Percentiles rank a stretch among this genome's conserved stretches.
Conservation (phyloP, 2,329 filamentous ascomycete species). For the Triangularia verruculosa region DNA sequence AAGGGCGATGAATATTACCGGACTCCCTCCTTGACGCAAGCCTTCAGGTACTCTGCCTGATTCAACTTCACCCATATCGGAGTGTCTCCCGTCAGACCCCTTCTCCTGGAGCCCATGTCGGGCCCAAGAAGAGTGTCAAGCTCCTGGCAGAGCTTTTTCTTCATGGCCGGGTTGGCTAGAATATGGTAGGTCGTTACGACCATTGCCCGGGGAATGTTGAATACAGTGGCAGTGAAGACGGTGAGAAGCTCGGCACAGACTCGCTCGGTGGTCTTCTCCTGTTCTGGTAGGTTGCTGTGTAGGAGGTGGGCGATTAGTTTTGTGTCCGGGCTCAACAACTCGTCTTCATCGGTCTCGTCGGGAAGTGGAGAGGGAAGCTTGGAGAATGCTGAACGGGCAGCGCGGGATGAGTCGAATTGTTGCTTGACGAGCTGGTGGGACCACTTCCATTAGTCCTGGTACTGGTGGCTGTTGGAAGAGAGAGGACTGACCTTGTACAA, state of each 20-base stretch:
- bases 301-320: neutral
- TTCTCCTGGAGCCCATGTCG: neutral
- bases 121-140: neutral
- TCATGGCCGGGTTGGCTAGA: neutral
- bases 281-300: neutral
- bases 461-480: neutral
- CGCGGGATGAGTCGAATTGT: neutral
- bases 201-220: neutral
- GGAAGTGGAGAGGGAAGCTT: neutral
- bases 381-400: neutral
- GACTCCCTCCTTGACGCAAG: constrained; percentile 24
- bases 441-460: neutral
- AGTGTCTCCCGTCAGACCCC: too few relatives aligned
- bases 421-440: neutral
- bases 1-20: neutral
- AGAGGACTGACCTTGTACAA: neutral
- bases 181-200: neutral
- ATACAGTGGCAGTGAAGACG: neutral
- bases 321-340: neutral
- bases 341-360: neutral
- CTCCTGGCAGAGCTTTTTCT: neutral
- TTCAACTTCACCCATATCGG: constrained; percentile 21
- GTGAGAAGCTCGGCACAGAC: neutral
- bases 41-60: constrained; percentile 17
- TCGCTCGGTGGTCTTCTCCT: neutral